Evolutionary conservation across 163 green algal species (phyloP).

Genomic region (Scenedesmus sp.): DNA sequence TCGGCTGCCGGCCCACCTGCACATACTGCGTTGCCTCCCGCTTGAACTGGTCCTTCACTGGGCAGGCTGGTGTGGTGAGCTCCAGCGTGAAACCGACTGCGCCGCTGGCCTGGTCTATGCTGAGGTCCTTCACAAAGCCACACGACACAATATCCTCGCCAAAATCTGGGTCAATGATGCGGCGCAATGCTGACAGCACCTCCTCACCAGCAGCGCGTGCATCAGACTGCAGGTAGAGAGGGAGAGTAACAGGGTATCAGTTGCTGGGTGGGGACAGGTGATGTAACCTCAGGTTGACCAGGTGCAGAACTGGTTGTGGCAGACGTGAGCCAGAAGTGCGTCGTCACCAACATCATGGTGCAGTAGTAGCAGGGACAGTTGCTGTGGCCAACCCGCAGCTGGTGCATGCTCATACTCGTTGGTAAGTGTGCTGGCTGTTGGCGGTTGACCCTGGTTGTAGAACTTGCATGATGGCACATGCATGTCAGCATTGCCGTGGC

Average conservation of each 20-base stretch:
- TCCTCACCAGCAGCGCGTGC: slow-evolving; percentile 54
- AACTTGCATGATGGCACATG: background rate
- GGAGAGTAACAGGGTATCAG: background rate
- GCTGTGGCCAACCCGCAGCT: too few species aligned
- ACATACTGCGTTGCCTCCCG: slow-evolving; percentile 72
- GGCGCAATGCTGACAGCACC: slow-evolving; percentile 87
- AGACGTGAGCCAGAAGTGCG: too few species aligned
- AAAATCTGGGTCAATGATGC: slow-evolving; percentile 98
- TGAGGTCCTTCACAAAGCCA: slow-evolving; percentile 95
- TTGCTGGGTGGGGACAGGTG: background rate
- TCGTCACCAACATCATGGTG: too few species aligned
- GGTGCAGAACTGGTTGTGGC: background rate
- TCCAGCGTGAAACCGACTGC: slow-evolving; percentile 89
- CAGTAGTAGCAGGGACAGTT: too few species aligned
- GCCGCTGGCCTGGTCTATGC: slow-evolving; percentile 60
- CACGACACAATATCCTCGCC: slow-evolving; percentile 96
- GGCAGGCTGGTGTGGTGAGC: slow-evolving; percentile 98
- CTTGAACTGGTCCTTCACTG: slow-evolving; percentile 97
- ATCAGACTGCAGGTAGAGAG: slow-evolving; percentile 13
- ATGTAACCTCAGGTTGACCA: background rate
- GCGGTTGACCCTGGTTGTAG: too few species aligned
- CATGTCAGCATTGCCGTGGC: background rate
- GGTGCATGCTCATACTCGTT: too few species aligned
- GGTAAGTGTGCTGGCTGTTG: too few species aligned
- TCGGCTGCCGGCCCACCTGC: slow-evolving; percentile 52